Base-by-base conservation (phyloP, 2,329 filamentous ascomycete genomes). In the Colletotrichum sp. region DNA sequence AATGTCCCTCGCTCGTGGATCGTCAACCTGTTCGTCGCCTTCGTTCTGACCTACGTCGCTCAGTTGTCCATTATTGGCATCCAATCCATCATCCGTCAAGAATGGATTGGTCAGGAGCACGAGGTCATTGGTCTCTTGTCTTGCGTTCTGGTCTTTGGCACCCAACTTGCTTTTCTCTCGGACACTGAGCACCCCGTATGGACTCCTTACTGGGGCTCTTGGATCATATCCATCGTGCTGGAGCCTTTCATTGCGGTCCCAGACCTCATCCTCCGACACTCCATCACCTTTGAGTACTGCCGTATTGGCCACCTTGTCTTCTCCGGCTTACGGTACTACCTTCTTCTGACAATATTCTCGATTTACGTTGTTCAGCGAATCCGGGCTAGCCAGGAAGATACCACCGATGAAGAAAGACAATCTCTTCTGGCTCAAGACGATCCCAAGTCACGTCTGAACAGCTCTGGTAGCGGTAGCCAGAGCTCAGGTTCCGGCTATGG, bases 121-220 rank as follows among this genome's bases (percentile, higher is more conserved):
- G 83, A 86, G 52, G 85, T 89, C 76, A 88, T 94, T 70, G 90
- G 92, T 70, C 85, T 90, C 48, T 83, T 94, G 30, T 90, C 92
- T 2, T 93, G 91, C 71, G 86, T 92, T 61, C 83, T 94, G 32
- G 86, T 92, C n/a, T 95, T 93, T 82, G 89, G 91, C 5, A 88
- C 93, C 16, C 87, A 93, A 78, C 85, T 92, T 74, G 86, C 90
- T 55, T 87, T 87, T 24, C 86, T 94, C 16, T 84, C 87, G 4
- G 89, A 91, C 68, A 85, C 86, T 21, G 81, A 86, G 34, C 85
- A 87, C 67, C 86, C 88, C 4, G 87, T 91, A 12, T 93, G 92
- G 88, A 92, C 93, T 78, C 92, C 93, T 0, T 92, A 92, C 77
- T 90, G 90, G 77, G 92, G 92, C 21, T 90, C 91, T 15, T 94